These are phyloP conservation scores for Sporisorium scitamineum DNA, from an alignment of 1,284 basidiomycete species.

Conservation along the genomic window DNA sequence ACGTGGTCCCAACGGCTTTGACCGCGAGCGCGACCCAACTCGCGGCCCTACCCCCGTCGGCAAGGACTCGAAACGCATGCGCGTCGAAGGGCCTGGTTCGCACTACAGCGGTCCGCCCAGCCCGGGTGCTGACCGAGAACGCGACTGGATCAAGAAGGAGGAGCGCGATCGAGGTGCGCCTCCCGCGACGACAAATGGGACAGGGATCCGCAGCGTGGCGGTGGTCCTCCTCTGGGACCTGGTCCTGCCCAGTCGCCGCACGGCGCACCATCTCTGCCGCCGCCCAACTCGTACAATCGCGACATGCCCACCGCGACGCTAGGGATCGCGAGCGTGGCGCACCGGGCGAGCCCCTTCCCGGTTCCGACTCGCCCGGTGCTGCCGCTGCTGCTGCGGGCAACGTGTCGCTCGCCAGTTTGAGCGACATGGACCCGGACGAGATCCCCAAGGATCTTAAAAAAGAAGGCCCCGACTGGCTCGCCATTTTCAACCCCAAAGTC, in stretches of 20 bases:
- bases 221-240: conserved; percentile 38
- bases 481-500: conserved; percentile 87
- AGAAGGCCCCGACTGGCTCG: conserved; percentile 94
- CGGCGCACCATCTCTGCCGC: conserved; percentile 51
- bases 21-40: conserved; percentile 67
- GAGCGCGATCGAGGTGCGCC: conserved; percentile 56
- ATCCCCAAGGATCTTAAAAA: conserved; percentile 75
- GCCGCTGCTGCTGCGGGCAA: conserved; percentile 57
- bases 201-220: conserved; percentile 57
- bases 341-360: conserved; percentile 16
- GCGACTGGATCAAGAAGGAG: conserved; percentile 63
- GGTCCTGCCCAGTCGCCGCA: conserved; percentile 52
- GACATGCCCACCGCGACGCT: conserved; percentile 40
- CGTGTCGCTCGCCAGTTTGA: conserved; percentile 61
- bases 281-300: conserved; percentile 46
- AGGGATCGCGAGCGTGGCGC: conserved; percentile 36
- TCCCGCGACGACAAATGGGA: conserved; percentile 57
- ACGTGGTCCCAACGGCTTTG: conserved; percentile 51
- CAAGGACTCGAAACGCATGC: conserved; percentile 59
- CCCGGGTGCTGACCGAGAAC: conserved; percentile 58
- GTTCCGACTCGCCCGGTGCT: conserved; percentile 45
- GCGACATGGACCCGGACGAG: conserved; percentile 64
- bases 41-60: conserved; percentile 63
- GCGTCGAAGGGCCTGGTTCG: conserved; percentile 44
- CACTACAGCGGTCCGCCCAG: conserved; percentile 55